phyloP scores from a whole-genome alignment of 768 basidiomycete species.

The Auricularia cornea region DNA sequence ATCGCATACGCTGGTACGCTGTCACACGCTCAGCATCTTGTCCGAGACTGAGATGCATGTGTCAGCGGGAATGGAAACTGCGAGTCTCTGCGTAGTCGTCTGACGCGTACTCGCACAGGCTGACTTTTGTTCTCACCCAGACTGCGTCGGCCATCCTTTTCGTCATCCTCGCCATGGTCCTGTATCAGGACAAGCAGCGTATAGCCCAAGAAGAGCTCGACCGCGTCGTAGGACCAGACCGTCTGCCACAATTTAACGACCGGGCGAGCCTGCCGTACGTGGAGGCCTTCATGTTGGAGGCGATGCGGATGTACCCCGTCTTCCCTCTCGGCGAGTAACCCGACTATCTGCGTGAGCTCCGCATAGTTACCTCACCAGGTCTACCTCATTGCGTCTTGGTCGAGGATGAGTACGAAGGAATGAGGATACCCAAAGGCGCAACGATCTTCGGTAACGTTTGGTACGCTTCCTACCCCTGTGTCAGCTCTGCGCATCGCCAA shows the following conservation, averaged over 20 bases:
- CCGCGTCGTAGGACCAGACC: constrained; percentile 17
- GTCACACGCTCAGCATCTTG: neutral
- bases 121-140: constrained; percentile 6
- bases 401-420: neutral
- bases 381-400: neutral
- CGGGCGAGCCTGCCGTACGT: constrained; percentile 21
- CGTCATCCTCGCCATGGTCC: constrained; percentile 24
- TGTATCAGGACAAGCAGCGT: constrained; percentile 19
- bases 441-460: neutral
- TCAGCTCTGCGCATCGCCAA: neutral
- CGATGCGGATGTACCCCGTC: constrained; percentile 1
- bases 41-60: neutral
- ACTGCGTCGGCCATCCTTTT: constrained; percentile 23
- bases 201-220: constrained; percentile 28
- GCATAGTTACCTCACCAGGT: neutral
- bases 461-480: neutral
- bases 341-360: neutral
- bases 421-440: neutral
- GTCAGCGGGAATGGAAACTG: neutral
- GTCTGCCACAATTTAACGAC: constrained; percentile 26
- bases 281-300: constrained; percentile 13
- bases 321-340: neutral
- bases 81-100: neutral
- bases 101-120: neutral
- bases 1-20: neutral